Evolutionary conservation across 139 green algal species (phyloP).

Genomic region (Chlorella sp.): DNA sequence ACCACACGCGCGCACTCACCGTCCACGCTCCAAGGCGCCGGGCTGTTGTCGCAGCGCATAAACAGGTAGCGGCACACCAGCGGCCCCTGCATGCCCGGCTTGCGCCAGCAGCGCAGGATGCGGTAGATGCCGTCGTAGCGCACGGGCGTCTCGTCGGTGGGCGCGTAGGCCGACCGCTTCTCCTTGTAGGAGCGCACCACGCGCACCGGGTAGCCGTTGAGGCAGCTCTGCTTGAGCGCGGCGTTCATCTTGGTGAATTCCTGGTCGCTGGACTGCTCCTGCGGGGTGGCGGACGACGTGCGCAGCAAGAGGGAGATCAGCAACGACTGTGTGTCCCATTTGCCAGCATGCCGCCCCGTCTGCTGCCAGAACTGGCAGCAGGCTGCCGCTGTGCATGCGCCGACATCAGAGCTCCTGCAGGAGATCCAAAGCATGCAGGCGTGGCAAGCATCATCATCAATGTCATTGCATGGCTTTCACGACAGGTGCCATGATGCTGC

Average conservation of each 20-base stretch:
- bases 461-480: too few relatives aligned
- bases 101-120: conserved; percentile 85
- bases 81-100: conserved; percentile 56
- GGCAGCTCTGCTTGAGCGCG: conserved; percentile 79
- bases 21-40: conserved; percentile 79
- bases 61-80: conserved; percentile 80
- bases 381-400: too few relatives aligned
- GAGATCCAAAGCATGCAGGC: too few relatives aligned
- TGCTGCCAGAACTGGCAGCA: too few relatives aligned
- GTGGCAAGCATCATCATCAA: too few relatives aligned
- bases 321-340: background rate
- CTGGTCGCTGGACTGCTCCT: conserved; percentile 77
- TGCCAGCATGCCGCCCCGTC: too few relatives aligned
- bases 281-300: too few relatives aligned
- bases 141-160: conserved; percentile 39
- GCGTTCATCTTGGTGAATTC: conserved; percentile 85
- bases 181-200: conserved; percentile 86
- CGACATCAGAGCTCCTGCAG: too few relatives aligned
- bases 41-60: conserved; percentile 87
- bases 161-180: conserved; percentile 88
- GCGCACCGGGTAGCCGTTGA: conserved; percentile 77
- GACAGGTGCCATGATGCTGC: too few relatives aligned
- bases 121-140: conserved; percentile 92
- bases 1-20: conserved; percentile 18
- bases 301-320: too few relatives aligned